A percentile compares a stretch with the other conserved stretches of the same genome.
Evolutionary conservation across 441 rosid species (phyloP).

Genomic region (Mallotus repandus): DNA sequence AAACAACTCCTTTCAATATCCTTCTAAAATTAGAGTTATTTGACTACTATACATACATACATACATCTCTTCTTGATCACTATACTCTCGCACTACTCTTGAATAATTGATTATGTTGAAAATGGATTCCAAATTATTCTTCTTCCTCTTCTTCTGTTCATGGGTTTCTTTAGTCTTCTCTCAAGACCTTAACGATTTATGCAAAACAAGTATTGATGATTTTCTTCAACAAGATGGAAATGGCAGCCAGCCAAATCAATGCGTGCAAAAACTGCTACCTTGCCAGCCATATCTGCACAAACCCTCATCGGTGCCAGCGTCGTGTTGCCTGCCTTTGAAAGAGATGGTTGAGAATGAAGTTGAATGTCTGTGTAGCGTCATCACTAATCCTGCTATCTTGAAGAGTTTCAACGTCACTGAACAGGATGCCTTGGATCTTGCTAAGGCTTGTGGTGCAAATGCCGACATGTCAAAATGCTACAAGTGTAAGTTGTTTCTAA

Average conservation of each 20-base stretch:
- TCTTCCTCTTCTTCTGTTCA: background rate
- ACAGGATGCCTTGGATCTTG: conserved; percentile 44
- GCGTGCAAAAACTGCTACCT: conserved; percentile 46
- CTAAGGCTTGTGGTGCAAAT: conserved; percentile 50
- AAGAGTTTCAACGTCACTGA: conserved; percentile 40
- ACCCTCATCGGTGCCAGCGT: conserved; percentile 13
- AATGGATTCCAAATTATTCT: background rate
- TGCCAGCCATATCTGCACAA: conserved; percentile 40
- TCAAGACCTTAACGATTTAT: too few relatives aligned
- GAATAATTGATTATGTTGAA: too few relatives aligned
- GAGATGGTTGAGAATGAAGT: conserved; percentile 28
- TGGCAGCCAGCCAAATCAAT: conserved; percentile 5
- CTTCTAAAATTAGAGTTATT: too few relatives aligned
- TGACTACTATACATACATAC: too few relatives aligned
- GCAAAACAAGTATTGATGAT: too few relatives aligned
- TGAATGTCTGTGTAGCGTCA: conserved; percentile 48
- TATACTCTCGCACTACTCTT: too few relatives aligned
- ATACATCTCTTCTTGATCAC: too few relatives aligned
- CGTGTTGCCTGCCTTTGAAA: conserved; percentile 48
- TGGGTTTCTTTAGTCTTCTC: background rate
- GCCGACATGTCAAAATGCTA: conserved; percentile 46
- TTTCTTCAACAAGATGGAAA: background rate
- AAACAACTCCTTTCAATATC: background rate
- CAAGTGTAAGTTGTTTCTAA: conserved; percentile 4
- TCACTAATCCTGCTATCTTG: conserved; percentile 35